Percentiles rank a stretch among this genome's conserved stretches.
phyloP scores from a whole-genome alignment of 2,329 filamentous ascomycete species.

The Aspergillus sp. region DNA sequence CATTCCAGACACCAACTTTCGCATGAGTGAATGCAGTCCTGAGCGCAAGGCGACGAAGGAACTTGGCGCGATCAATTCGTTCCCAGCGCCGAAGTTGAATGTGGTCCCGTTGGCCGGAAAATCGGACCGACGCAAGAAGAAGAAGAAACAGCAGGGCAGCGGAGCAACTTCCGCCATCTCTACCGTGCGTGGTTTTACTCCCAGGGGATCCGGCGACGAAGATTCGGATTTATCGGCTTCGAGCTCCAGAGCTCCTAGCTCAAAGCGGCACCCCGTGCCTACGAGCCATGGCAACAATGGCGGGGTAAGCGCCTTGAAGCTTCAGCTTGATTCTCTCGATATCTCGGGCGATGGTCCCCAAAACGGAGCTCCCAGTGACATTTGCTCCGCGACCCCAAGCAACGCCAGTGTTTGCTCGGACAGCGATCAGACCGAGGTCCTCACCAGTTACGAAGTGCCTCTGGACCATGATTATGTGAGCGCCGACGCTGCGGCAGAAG shows the following conservation, averaged over 20 bases:
- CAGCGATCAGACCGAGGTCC: conserved; percentile 66
- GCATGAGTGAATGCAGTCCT: conserved; percentile 28
- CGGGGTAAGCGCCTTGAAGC: conserved; percentile 79
- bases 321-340: conserved; percentile 76
- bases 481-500: conserved; percentile 45
- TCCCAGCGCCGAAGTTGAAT: conserved; percentile 31
- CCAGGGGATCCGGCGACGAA: conserved; percentile 45
- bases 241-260: conserved; percentile 35
- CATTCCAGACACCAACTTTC: conserved; percentile 24
- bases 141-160: conserved; percentile 39
- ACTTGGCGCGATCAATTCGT: conserved; percentile 24
- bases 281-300: conserved; percentile 50
- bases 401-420: conserved; percentile 62
- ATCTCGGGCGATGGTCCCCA: conserved; percentile 62
- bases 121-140: conserved; percentile 35
- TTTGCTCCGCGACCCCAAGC: conserved; percentile 48
- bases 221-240: conserved; percentile 46
- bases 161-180: conserved; percentile 34
- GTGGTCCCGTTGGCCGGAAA: conserved; percentile 27
- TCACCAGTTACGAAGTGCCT: conserved; percentile 80
- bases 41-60: conserved; percentile 20
- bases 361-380: conserved; percentile 53
- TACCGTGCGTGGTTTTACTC: conserved; percentile 46
- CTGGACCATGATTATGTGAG: conserved; percentile 84
- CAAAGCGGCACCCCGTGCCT: conserved; percentile 28